A percentile compares a stretch with the other conserved stretches of the same genome.
phyloP scores from a whole-genome alignment of 202 grass and related monocot genomes.

The Saccharum hybrid region DNA sequence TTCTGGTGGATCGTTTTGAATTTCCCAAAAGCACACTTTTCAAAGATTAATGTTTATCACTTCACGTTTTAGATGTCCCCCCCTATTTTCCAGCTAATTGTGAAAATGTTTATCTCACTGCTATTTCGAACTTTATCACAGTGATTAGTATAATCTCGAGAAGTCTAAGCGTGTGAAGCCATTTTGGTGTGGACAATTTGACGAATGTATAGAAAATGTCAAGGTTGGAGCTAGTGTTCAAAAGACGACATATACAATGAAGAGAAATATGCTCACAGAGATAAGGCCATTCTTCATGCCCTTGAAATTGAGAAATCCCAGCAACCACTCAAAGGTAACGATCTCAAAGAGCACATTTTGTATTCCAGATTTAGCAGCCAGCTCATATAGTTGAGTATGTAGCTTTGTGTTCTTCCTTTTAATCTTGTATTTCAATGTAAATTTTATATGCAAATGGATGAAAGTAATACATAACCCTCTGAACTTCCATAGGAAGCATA shows the following conservation, averaged over 20 bases:
- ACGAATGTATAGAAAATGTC: slow-evolving; percentile 81
- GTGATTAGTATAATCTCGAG: slow-evolving; percentile 86
- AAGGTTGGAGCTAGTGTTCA: slow-evolving; percentile 47
- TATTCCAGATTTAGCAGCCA: neutral
- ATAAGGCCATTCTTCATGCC: slow-evolving; percentile 87
- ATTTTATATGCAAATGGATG: slow-evolving; percentile 34
- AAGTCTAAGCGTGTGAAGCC: slow-evolving; percentile 72
- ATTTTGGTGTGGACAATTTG: slow-evolving; percentile 82
- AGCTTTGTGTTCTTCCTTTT: slow-evolving; percentile 25
- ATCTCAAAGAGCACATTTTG: slow-evolving; percentile 2
- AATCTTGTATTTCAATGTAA: slow-evolving; percentile 31
- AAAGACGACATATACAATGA: slow-evolving; percentile 55
- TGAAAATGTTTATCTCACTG: slow-evolving; percentile 29
- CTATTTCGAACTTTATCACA: slow-evolving; percentile 40
- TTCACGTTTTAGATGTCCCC: neutral
- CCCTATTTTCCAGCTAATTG: slow-evolving; percentile 17
- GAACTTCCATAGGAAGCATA: slow-evolving; percentile 31
- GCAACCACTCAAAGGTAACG: slow-evolving; percentile 43
- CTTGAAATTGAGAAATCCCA: slow-evolving; percentile 67
- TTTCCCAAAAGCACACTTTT: slow-evolving; percentile 1
- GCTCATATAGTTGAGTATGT: neutral
- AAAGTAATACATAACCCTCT: slow-evolving; percentile 3
- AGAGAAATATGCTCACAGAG: slow-evolving; percentile 75
- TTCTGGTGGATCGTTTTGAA: slow-evolving; percentile 13
- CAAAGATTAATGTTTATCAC: neutral